Evolutionary conservation across 371 early-diverging fungal genomes (phyloP), one percentile per base, ranked within the genome.

Genomic region (Parasitella parasitica): DNA sequence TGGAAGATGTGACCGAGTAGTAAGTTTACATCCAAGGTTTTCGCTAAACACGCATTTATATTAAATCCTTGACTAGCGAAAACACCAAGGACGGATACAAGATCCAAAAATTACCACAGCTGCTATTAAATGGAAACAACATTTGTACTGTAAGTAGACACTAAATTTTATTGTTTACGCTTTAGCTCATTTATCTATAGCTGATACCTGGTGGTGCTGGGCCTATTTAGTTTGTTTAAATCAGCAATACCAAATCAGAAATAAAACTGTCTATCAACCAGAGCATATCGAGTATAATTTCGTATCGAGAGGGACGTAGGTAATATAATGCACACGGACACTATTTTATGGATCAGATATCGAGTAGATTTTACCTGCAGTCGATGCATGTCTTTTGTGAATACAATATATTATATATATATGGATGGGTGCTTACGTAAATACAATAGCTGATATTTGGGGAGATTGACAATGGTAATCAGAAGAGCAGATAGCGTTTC

Each of bases 101-200:
- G 62, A 82, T 86, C 3, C 90, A 84, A 54, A 85, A 92, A 52
- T 75, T 94, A 46, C 89, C 92, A 49, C 94, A 96, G 69, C 92
- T 98, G 37, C 83, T 98, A 43, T 82, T 98, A 56, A 98, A 97
- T 70, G 97, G 97, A 18, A 97, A 92, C 82, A 93, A 95, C 70
- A 95, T 98, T 61, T 95, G 95, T 81, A 93, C 95, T 87, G 91
- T 95, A 82, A 69, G 80, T 46, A n/a, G n/a, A n/a, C n/a, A n/a
- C n/a, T n/a, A n/a, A n/a, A n/a, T n/a, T n/a, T n/a, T n/a, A n/a
- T n/a, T n/a, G n/a, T n/a, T n/a, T n/a, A n/a, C 0, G 2, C 11
- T 2, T 8, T 12, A 22, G 11, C 46, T 46, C 0, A 30, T 51
- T 53, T 18, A 18, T 54, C 22, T 41, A n/a, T 73, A 78, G 78